Evolutionary conservation across 176 grass and related monocot genomes (phyloP).

Genomic region (Ananas comosus): DNA sequence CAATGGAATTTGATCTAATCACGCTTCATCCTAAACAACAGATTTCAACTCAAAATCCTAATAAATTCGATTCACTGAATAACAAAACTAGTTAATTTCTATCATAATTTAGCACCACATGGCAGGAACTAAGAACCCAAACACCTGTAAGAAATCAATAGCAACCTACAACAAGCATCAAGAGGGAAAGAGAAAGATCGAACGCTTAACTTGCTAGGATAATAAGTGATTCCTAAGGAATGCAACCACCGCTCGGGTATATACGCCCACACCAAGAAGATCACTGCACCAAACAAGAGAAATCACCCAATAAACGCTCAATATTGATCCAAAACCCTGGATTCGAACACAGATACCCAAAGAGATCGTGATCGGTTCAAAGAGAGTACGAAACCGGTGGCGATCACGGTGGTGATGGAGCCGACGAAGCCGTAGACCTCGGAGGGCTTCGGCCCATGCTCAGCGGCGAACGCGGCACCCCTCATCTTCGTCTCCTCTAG

Average conservation of each 20-base stretch:
- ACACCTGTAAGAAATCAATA: not conserved
- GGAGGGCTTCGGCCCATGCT: slow-evolving; percentile 66
- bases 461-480: slow-evolving; percentile 16
- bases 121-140: not conserved
- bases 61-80: no score
- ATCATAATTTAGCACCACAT: not conserved
- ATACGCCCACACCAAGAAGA: slow-evolving; percentile 73
- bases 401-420: slow-evolving; percentile 77
- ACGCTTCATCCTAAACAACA: no score
- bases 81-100: not conserved
- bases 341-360: no score
- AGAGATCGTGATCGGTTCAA: not conserved
- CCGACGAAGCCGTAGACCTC: slow-evolving; percentile 91
- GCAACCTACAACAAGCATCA: not conserved
- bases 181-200: not conserved
- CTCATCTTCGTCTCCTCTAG: not conserved
- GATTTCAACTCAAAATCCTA: no score
- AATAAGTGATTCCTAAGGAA: slow-evolving; percentile 79
- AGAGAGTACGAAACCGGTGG: slow-evolving; percentile 19
- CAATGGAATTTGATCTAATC: no score
- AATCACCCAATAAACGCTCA: not conserved
- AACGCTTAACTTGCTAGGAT: slow-evolving; percentile 66
- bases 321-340: not conserved
- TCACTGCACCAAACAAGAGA: slow-evolving; percentile 15
- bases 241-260: slow-evolving; percentile 45